Evolutionary conservation across 2,329 filamentous ascomycete species (phyloP).

Genomic region (Pestalotiopsis fici): DNA sequence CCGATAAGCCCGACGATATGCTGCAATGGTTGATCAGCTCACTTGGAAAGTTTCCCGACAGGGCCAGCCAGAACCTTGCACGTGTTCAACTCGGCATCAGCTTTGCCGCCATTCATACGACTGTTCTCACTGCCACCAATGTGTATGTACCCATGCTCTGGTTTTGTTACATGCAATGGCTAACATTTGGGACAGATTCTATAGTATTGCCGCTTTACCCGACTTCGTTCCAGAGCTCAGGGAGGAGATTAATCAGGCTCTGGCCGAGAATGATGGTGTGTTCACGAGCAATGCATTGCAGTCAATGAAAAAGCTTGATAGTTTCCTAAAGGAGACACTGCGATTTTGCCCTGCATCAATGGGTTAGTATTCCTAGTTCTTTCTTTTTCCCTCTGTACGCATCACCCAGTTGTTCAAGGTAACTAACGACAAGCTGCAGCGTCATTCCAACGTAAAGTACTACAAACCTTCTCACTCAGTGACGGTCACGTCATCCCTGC

Average conservation of each 20-base stretch:
- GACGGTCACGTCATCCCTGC: conserved; percentile 43
- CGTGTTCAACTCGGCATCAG: conserved; percentile 41
- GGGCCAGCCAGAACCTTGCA: conserved; percentile 31
- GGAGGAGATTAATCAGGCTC: conserved; percentile 44
- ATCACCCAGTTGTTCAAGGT: neutral
- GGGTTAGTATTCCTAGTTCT: conserved; percentile 18
- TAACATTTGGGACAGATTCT: conserved; percentile 33
- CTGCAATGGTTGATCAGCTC: conserved; percentile 43
- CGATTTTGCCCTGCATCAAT: conserved; percentile 18
- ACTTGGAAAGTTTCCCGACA: conserved; percentile 31
- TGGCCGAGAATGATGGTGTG: conserved; percentile 31
- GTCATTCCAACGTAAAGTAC: conserved; percentile 45
- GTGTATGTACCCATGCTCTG: conserved; percentile 23
- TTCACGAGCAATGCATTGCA: conserved; percentile 26
- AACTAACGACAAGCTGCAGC: conserved; percentile 12
- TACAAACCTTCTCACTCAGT: conserved; percentile 45
- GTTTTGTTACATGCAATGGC: neutral
- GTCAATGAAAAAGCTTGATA: conserved; percentile 32
- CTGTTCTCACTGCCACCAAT: conserved; percentile 40
- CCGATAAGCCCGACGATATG: conserved; percentile 38
- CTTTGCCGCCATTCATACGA: conserved; percentile 53
- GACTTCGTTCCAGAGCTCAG: conserved; percentile 49
- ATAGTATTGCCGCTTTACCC: conserved; percentile 43
- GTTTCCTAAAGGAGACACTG: conserved; percentile 28
- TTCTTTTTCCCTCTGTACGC: neutral